A percentile compares a stretch with the other conserved stretches of the same genome.
Conservation (phyloP, 2,329 filamentous ascomycete species). For the Pyricularia grisea region DNA sequence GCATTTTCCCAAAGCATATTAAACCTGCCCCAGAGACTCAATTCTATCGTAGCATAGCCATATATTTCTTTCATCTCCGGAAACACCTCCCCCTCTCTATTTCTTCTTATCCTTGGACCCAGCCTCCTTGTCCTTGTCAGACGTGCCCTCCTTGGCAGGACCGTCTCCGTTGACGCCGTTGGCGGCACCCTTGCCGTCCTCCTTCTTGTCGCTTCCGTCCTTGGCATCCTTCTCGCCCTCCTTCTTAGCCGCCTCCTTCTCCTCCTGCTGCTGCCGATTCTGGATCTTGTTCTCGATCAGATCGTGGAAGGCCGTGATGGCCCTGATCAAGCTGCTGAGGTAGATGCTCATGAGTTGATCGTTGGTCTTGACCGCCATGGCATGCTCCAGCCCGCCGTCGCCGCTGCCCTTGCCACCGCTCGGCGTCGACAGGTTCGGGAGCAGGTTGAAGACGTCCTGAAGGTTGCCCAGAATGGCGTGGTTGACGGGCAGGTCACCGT, state of each 20-base stretch:
- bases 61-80: not conserved
- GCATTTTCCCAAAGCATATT: constrained; percentile 4
- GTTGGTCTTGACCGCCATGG: constrained; percentile 98
- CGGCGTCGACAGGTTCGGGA: constrained; percentile 89
- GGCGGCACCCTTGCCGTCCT: constrained; percentile 10
- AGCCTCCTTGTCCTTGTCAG: constrained; percentile 46
- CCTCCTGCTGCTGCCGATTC: constrained; percentile 93
- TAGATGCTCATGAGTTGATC: constrained; percentile 99
- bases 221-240: constrained; percentile 52
- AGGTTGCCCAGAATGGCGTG: constrained; percentile 95
- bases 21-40: constrained; percentile 6
- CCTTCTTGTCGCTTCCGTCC: constrained; percentile 22
- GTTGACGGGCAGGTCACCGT: constrained; percentile 88
- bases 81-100: constrained; percentile 30
- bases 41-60: constrained; percentile 6
- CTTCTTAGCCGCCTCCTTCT: constrained; percentile 79
- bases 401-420: constrained; percentile 46
- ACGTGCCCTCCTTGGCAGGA: constrained; percentile 21
- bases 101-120: constrained; percentile 45
- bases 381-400: constrained; percentile 82
- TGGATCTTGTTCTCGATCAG: constrained; percentile 99
- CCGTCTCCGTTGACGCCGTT: constrained; percentile 26
- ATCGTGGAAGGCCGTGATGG: constrained; percentile 98
- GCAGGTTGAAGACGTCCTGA: constrained; percentile 98
- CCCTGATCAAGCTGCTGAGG: constrained; percentile 88